These are phyloP conservation scores for Danielozyma ontarioensis DNA, from an alignment of 805 yeast species.

Conservation along the genomic window DNA sequence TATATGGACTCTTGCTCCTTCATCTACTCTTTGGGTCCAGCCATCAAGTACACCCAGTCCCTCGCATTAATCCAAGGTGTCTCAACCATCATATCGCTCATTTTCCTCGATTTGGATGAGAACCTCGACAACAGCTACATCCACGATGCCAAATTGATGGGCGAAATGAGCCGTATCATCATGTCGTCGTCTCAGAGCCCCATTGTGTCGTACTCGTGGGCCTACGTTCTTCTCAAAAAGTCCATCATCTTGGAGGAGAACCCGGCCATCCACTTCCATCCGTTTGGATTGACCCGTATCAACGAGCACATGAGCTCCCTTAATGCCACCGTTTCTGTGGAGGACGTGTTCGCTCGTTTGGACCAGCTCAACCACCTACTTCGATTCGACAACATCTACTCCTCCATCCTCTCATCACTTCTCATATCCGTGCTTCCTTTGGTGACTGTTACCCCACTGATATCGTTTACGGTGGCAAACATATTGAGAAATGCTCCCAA, in stretches of 20 bases:
- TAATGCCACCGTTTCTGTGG: constrained; percentile 32
- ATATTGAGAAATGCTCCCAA: constrained; percentile 44
- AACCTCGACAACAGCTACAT: constrained; percentile 28
- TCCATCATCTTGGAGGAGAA: constrained; percentile 37
- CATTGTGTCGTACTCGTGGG: constrained; percentile 61
- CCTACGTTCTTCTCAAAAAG: constrained; percentile 53
- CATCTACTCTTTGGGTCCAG: constrained; percentile 19
- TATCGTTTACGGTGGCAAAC: constrained; percentile 36
- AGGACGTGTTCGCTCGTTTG: constrained; percentile 45
- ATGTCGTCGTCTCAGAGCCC: constrained; percentile 39
- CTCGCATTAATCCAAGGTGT: constrained; percentile 39
- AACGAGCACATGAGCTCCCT: constrained; percentile 22
- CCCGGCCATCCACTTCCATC: not conserved
- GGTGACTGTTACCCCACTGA: constrained; percentile 39
- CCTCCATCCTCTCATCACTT: constrained; percentile 44
- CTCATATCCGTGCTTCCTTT: constrained; percentile 45
- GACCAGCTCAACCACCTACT: constrained; percentile 36
- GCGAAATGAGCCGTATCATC: too few species aligned
- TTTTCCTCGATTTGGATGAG: constrained; percentile 54
- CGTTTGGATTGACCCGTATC: constrained; percentile 6
- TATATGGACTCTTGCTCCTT: constrained; percentile 37
- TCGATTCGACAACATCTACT: constrained; percentile 45
- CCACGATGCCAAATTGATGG: constrained; percentile 22
- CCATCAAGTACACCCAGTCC: constrained; percentile 20
- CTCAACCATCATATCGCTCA: constrained; percentile 43